Evolutionary conservation across 2,329 filamentous ascomycete species (phyloP).

Genomic region (Aotearoamyces nothofagi): DNA sequence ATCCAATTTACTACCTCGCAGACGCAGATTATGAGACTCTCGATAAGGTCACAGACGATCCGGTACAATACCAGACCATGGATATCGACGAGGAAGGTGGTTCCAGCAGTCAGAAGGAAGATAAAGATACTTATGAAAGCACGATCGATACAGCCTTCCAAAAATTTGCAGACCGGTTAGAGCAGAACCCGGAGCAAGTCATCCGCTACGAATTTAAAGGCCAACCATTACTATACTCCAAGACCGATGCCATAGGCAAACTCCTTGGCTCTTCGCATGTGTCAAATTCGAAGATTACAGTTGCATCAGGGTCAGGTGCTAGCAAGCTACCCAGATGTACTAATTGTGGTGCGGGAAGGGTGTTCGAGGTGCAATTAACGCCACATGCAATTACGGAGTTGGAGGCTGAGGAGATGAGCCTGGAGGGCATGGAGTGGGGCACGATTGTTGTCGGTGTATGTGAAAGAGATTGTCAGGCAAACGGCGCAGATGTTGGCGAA

Average conservation of each 20-base stretch:
- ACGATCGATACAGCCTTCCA: constrained; percentile 63
- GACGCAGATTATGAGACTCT: constrained; percentile 90
- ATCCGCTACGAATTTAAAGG: constrained; percentile 70
- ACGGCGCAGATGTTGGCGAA: constrained; percentile 39
- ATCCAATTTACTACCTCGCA: constrained; percentile 61
- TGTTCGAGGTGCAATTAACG: constrained; percentile 86
- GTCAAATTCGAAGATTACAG: constrained; percentile 11
- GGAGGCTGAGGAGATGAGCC: constrained; percentile 56
- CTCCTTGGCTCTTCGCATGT: constrained; percentile 26
- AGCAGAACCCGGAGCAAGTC: constrained; percentile 70
- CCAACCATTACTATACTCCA: constrained; percentile 64
- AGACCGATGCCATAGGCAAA: constrained; percentile 58
- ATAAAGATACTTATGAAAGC: constrained; percentile 59
- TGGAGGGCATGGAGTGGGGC: constrained; percentile 96
- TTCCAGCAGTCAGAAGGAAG: constrained; percentile 34
- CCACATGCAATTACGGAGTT: constrained; percentile 83
- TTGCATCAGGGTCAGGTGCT: constrained; percentile 11
- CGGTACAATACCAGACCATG: constrained; percentile 32
- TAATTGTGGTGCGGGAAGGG: constrained; percentile 58
- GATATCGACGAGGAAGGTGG: constrained; percentile 28
- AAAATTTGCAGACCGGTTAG: constrained; percentile 62
- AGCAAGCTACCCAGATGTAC: constrained; percentile 56
- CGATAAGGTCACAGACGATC: constrained; percentile 34
- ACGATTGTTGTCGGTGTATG: constrained; percentile 83
- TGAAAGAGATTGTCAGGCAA: constrained; percentile 57